Percentiles rank a stretch among this genome's conserved stretches.
These are phyloP conservation scores for Aulographum hederae DNA, from an alignment of 2,329 filamentous ascomycete species.

Conservation along the genomic window DNA sequence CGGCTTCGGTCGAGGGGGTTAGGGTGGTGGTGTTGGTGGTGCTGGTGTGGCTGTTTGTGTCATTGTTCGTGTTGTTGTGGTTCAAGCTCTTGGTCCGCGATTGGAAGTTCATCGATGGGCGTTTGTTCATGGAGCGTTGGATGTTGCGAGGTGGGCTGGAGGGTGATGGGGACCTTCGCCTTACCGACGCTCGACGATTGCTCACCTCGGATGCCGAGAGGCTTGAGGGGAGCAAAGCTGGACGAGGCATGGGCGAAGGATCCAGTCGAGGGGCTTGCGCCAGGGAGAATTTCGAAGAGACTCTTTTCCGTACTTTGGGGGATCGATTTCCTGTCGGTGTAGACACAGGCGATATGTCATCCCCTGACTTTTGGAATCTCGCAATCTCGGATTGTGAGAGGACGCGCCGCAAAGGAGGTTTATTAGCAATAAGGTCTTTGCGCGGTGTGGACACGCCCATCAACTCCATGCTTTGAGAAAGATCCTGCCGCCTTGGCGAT, in stretches of 20 bases:
- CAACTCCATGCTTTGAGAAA: slow-evolving; percentile 19
- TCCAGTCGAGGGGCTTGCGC: slow-evolving; percentile 26
- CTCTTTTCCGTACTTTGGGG: slow-evolving; percentile 32
- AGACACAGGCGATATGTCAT: slow-evolving; percentile 22
- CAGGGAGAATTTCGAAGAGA: slow-evolving; percentile 31
- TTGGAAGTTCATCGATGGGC: not conserved
- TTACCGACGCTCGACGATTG: slow-evolving; percentile 13
- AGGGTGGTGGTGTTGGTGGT: slow-evolving; percentile 29
- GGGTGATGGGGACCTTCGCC: slow-evolving; percentile 24
- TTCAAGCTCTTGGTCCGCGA: not conserved
- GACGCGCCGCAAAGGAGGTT: slow-evolving; percentile 66
- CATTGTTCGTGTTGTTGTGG: too few relatives aligned
- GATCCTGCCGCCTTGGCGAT: slow-evolving; percentile 10
- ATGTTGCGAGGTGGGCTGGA: too few relatives aligned
- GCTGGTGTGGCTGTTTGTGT: slow-evolving; percentile 8
- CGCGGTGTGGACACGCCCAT: slow-evolving; percentile 13
- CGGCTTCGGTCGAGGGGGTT: slow-evolving; percentile 35
- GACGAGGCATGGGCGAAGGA: too few relatives aligned
- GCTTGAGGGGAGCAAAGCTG: too few relatives aligned
- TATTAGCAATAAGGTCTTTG: slow-evolving; percentile 19
- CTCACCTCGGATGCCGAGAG: slow-evolving; percentile 11
- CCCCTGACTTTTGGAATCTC: slow-evolving; percentile 43
- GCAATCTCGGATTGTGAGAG: slow-evolving; percentile 75
- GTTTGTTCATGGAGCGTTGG: not conserved
- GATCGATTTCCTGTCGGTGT: slow-evolving; percentile 25